Base-by-base conservation (phyloP, 805 yeast genomes). In the Tetrapisispora arboricola region DNA sequence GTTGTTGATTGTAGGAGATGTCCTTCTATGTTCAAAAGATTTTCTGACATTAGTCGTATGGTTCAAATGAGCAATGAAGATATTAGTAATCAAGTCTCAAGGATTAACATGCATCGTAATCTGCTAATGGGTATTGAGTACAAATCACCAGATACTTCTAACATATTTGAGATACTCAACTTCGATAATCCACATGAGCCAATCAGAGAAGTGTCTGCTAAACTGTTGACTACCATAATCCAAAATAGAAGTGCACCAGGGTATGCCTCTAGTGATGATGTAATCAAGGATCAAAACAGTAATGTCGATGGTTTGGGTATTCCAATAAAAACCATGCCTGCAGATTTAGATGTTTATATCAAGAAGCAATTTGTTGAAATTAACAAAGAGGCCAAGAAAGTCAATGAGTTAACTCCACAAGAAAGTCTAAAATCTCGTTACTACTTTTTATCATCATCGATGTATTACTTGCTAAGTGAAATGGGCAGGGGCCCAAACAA, bases 161-260 rank as follows among this genome's bases (percentile, higher is more conserved):
- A 57, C 3, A 41, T 70, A 4, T 51, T 75, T 18, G 58, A 66
- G 1, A n/a, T 6, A 4, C n/a, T 40, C 3, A 22, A 28, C 13
- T 54, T 68, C 33, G 66, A 72, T 31, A 85, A 84, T 54, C 80
- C 80, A 6, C 82, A 81, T 53, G 78, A 78, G 41, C 73, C 75
- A 8, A 85, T 87, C 4, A 67, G 94, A n/a, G 75, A 72, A 16
- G 78, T 77, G 40, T 64, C 83, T 39, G 88, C 87, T 0, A 66
- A 74, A 1, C 61, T 79, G 6, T 53, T 84, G 13, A 39, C 49
- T 6, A 43, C 51, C 2, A 27, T 53, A 7, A 41, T 54, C 25
- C 50, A 54, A 35, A 49, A 49, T 26, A 45, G 46, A 27, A 43
- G 53, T 11, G 43, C 46, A 38, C 56, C 56, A 2, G 48, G 52